Percentiles rank a stretch among this genome's conserved stretches.
phyloP scores from a whole-genome alignment of 2,329 filamentous ascomycete species.

The Fusarium sp. region DNA sequence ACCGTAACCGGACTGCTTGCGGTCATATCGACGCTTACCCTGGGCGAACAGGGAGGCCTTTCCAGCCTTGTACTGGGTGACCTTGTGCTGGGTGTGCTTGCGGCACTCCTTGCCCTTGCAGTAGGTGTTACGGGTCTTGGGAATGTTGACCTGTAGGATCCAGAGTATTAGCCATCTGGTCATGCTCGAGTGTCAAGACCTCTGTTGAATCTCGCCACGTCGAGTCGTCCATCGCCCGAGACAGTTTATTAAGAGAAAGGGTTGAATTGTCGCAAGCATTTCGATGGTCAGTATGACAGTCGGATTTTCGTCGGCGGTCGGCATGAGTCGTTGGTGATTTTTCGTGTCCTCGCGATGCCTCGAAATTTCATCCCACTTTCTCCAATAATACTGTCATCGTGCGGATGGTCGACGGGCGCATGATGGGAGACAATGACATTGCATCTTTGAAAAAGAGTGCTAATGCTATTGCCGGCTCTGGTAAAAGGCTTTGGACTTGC shows the following conservation, averaged over 20 bases:
- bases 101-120: conserved; percentile 96
- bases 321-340: conserved; percentile 25
- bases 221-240: conserved; percentile 24
- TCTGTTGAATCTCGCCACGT: conserved; percentile 23
- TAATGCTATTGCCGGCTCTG: conserved; percentile 20
- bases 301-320: conserved; percentile 33
- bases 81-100: conserved; percentile 92
- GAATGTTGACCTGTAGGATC: conserved; percentile 86
- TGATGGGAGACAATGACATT: conserved; percentile 27
- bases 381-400: conserved; percentile 48
- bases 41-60: conserved; percentile 97
- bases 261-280: conserved; percentile 6
- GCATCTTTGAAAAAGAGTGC: conserved; percentile 2
- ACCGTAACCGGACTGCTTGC: conserved; percentile 99
- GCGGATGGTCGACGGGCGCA: conserved; percentile 44
- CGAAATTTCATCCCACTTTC: conserved; percentile 45
- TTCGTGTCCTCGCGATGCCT: conserved; percentile 32
- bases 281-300: background rate
- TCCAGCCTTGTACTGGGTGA: conserved; percentile 97
- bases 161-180: conserved; percentile 48
- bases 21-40: conserved; percentile 99
- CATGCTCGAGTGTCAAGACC: conserved; percentile 15
- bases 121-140: conserved; percentile 97
- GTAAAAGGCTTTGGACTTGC: conserved; percentile 34
- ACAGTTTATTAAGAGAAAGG: conserved; percentile 35